Base-by-base conservation (phyloP, 345 rosid species). In the Noccaea caerulescens region DNA sequence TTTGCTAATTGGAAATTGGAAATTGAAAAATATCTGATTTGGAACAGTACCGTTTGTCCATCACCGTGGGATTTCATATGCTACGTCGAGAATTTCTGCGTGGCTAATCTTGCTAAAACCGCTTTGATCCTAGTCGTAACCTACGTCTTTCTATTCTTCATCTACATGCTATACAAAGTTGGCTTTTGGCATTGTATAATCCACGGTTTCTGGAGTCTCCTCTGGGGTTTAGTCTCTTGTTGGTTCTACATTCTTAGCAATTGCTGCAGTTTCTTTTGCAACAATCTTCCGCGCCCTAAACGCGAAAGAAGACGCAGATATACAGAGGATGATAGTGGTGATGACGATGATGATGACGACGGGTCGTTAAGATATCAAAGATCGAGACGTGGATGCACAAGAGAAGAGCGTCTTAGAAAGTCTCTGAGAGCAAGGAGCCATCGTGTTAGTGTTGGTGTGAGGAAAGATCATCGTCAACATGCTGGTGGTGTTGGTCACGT, bases 41-140 rank as follows among this genome's bases (percentile, higher is more conserved):
- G 10, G 10, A 69, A 42, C 83, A 82, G 87, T 75, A 58, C 81
- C 8, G 69, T 74, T 16, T 81, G 89, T 49, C 77, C 73, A 20
- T 69, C 89, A 53, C 76, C 82, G 38, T 82, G 85, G 92, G 89
- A 87, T 76, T 63, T 85, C 33, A 39, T 76, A 14, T 85, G 89
- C 72, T 82, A 76, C 75, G 36, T 83, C 4, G 85, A 85, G 79
- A 77, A 82, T 57, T 87, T 83, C 58, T 83, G 86, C 57, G 78
- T 83, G 68, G 83, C 81, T 58, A 77, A 77, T 80, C 76, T 82
- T 36, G 77, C 85, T 3, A 83, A 85, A 77, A 59, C 78, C 76
- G 82, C 79, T 30, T 54, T 76, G 45, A 68, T 76, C 8, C 44
- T 83, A 32, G 53, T 72, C 36, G 6, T 82, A 8, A 53, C 64